A percentile compares a stretch with the other conserved stretches of the same genome.
These are phyloP conservation scores for Pyrenochaeta sp. DNA, from an alignment of 2,329 filamentous ascomycete species.

Conservation along the genomic window DNA sequence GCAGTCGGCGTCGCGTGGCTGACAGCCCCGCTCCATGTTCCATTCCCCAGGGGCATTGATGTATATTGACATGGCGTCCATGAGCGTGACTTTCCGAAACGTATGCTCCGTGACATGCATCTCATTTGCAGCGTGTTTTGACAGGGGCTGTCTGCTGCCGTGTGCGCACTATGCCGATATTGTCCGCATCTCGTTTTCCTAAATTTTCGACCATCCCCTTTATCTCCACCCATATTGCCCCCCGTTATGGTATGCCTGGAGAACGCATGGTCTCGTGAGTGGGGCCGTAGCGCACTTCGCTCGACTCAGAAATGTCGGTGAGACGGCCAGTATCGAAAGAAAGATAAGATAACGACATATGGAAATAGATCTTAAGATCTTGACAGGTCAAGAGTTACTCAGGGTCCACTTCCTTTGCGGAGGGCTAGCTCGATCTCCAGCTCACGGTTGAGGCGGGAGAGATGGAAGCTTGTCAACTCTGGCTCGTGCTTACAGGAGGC, in stretches of 20 bases:
- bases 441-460: slow-evolving; percentile 16
- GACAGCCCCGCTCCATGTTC: slow-evolving; percentile 11
- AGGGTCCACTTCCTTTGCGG: slow-evolving; percentile 14
- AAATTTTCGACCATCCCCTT: slow-evolving; percentile 3
- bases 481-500: slow-evolving; percentile 21
- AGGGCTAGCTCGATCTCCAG: slow-evolving; percentile 9
- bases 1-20: slow-evolving; percentile 19
- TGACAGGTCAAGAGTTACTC: slow-evolving; percentile 16
- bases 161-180: slow-evolving; percentile 30
- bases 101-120: slow-evolving; percentile 20
- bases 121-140: slow-evolving; percentile 36
- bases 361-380: slow-evolving; percentile 6
- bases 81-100: slow-evolving; percentile 29
- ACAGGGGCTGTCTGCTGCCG: slow-evolving; percentile 23
- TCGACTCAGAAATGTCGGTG: slow-evolving; percentile 45
- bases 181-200: slow-evolving; percentile 22
- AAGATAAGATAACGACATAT: slow-evolving; percentile 8
- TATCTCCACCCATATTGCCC: slow-evolving; percentile 37
- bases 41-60: slow-evolving; percentile 18
- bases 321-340: slow-evolving; percentile 15
- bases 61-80: slow-evolving; percentile 8
- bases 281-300: slow-evolving; percentile 24
- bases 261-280: slow-evolving; percentile 13
- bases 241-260: slow-evolving; percentile 20
- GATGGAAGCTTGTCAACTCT: slow-evolving; percentile 15